phyloP scores from a whole-genome alignment of 257 asterid species.

The Solanum neorickii region DNA sequence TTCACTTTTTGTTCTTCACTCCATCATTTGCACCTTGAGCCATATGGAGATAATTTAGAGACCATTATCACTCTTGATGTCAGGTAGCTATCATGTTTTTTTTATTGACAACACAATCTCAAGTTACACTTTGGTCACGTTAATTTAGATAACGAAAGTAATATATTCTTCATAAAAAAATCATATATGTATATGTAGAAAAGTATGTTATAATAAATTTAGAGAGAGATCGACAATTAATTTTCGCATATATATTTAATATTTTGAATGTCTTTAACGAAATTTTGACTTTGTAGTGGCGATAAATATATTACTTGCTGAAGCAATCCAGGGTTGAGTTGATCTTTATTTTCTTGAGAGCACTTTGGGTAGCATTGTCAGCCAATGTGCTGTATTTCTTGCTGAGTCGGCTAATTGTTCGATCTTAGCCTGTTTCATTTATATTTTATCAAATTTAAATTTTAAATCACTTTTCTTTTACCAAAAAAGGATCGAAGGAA shows the following conservation, averaged over 20 bases:
- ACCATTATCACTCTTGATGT: too few relatives aligned
- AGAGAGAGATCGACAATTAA: neutral
- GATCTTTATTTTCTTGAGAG: conserved; percentile 44
- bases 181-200: neutral
- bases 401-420: conserved; percentile 37
- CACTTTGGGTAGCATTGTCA: conserved; percentile 17
- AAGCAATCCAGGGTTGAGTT: conserved; percentile 15
- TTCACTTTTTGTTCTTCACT: conserved; percentile 53
- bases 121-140: neutral
- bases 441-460: neutral
- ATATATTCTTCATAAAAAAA: neutral
- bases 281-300: neutral
- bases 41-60: neutral
- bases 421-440: conserved; percentile 19
- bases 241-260: fast-evolving
- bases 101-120: too few relatives aligned
- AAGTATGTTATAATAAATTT: too few relatives aligned
- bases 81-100: too few relatives aligned
- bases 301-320: conserved; percentile 24
- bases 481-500: neutral
- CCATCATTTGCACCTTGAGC: conserved; percentile 66
- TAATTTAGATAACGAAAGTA: neutral
- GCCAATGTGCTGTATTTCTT: conserved; percentile 32
- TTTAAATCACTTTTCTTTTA: neutral
- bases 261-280: neutral